A percentile compares a stretch with the other conserved stretches of the same genome.
These are phyloP conservation scores for Diaporthe vexans DNA, from an alignment of 2,329 filamentous ascomycete species.

Conservation along the genomic window DNA sequence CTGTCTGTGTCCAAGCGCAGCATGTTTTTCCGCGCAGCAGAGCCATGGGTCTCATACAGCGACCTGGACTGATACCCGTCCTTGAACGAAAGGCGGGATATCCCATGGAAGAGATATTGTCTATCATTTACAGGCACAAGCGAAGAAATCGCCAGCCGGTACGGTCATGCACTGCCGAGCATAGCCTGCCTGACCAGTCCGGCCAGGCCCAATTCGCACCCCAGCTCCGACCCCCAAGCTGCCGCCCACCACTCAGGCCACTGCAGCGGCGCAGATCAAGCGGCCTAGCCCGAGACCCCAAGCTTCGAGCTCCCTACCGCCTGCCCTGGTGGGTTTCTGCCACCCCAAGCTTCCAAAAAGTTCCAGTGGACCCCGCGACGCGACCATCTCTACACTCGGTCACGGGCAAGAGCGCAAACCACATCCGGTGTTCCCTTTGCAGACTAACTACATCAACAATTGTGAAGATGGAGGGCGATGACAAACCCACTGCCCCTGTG, in stretches of 20 bases:
- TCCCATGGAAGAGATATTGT: neutral
- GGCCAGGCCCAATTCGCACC: neutral
- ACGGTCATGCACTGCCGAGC: neutral
- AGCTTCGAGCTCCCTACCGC: slow-evolving; percentile 17
- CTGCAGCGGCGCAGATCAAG: neutral
- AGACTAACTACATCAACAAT: neutral
- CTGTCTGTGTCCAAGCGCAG: neutral
- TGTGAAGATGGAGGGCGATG: slow-evolving; percentile 15
- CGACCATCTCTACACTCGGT: neutral
- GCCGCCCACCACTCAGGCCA: neutral
- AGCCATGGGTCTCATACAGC: neutral
- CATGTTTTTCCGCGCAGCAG: neutral
- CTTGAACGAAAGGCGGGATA: neutral
- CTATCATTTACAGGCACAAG: neutral
- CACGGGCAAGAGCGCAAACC: neutral
- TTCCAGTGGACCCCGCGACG: slow-evolving; percentile 30
- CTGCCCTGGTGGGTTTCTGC: slow-evolving; percentile 9
- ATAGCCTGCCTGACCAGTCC: neutral
- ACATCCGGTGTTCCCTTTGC: neutral
- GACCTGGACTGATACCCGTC: neutral
- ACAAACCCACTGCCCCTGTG: neutral
- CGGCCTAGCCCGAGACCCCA: neutral
- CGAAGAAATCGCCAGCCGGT: neutral
- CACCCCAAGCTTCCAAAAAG: slow-evolving; percentile 29
- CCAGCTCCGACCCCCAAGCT: neutral